These are phyloP conservation scores for Passalora sequoiae DNA, from an alignment of 2,329 filamentous ascomycete species.

Conservation along the genomic window DNA sequence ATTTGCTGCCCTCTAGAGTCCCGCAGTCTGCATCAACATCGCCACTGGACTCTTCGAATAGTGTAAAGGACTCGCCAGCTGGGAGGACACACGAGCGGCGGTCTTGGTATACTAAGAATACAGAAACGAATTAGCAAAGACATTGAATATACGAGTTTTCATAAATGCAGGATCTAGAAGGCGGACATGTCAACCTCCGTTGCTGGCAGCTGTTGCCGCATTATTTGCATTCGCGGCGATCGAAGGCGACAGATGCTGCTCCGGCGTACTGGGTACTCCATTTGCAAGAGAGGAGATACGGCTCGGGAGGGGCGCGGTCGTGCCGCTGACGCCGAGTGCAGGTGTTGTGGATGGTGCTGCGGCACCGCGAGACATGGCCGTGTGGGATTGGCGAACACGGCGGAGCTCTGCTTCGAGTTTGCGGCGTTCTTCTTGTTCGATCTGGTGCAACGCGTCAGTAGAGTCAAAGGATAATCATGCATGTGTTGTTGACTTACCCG, in stretches of 20 bases:
- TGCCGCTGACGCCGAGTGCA: slow-evolving; percentile 1
- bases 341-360: background rate
- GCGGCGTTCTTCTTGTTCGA: slow-evolving; percentile 66
- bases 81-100: slow-evolving; percentile 2
- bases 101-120: slow-evolving; percentile 5
- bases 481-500: slow-evolving; percentile 50
- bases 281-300: background rate
- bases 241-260: slow-evolving; percentile 1
- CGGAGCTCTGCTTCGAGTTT: slow-evolving; percentile 61
- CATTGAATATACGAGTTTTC: slow-evolving; percentile 7
- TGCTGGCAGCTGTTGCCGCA: background rate
- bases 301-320: background rate
- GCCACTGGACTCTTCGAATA: background rate
- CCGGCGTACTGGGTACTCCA: slow-evolving; percentile 5
- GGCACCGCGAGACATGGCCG: slow-evolving; percentile 12
- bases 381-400: slow-evolving; percentile 42
- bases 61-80: background rate
- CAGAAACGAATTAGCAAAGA: slow-evolving; percentile 11
- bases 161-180: slow-evolving; percentile 11
- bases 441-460: slow-evolving; percentile 42
- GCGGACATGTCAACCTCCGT: slow-evolving; percentile 8
- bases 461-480: slow-evolving; percentile 10
- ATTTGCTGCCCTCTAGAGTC: slow-evolving; percentile 3
- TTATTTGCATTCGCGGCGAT: background rate
- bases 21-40: background rate